Evolutionary conservation across 768 basidiomycete species (phyloP), one percentile per base, ranked within the genome.

Genomic region (Trametes elegans): DNA sequence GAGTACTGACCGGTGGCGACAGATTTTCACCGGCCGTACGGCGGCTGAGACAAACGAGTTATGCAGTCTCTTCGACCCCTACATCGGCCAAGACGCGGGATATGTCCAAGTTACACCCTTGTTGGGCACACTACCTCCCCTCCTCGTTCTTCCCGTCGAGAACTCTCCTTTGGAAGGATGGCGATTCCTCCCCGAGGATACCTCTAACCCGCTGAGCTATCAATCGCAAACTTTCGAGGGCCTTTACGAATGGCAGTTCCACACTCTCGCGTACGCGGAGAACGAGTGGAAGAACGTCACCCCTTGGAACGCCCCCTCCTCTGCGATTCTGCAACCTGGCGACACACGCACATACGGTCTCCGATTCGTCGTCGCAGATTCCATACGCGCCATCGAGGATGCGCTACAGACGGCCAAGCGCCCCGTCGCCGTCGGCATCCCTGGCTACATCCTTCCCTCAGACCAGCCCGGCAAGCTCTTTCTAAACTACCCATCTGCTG

Each of bases 211-310:
- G 1, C 77, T 78, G 1, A 77, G 68, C 53, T 83, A 83, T 59
- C 80, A 82, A 59, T 81, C 79, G 1, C 81, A 83, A 62, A 83
- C 81, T 0, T 83, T 83, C 60, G 81, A 83, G 60, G 81, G 74
- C 0, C 62, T 82, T 13, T 81, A 81, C 66, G 81, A 82, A 70
- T 82, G 81, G 80, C 76, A 79, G 60, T 80, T 81, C 64, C 81
- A 82, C 51, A 81, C 80, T 3, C 65, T 80, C 19, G 80, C 80
- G 0, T 81, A 80, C 61, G 79, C 80, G 11, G 69, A 81, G 58
- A 77, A 79, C 60, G 80, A 82, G 61, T 82, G 81, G 81, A 70
- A 70, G 7, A 60, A 62, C 7, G 76, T 76, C 32, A 76, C 77
- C 0, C 79, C 81, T 0, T 82, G 80, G 80, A 83, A 81, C 60